Conservation (phyloP, 202 grass and related monocot genomes). For the Digitaria exilis region DNA sequence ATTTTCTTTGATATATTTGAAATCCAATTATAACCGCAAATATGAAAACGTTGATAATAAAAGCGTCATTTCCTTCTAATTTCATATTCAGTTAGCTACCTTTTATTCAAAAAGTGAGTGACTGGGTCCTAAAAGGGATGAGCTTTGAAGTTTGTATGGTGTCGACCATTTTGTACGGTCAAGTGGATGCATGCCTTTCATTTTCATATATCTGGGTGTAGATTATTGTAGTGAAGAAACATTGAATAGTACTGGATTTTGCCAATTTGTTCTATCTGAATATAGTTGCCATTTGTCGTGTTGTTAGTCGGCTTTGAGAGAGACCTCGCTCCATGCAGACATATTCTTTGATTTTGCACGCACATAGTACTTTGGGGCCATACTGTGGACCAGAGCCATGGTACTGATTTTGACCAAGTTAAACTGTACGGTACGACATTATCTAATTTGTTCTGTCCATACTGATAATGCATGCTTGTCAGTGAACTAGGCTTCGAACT, state of each 20-base stretch:
- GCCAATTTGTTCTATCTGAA: no score
- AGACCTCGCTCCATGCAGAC: no score
- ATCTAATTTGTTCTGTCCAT: no score
- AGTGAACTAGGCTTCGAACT: no score
- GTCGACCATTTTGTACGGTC: neutral
- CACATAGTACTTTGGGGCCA: neutral
- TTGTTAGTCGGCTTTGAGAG: neutral
- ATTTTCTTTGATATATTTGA: neutral
- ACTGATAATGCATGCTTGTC: no score
- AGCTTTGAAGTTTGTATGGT: neutral
- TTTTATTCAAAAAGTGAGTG: neutral
- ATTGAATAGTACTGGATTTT: neutral
- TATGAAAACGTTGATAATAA: neutral
- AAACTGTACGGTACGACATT: no score
- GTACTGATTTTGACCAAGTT: no score
- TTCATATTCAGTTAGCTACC: no score
- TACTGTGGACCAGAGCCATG: neutral
- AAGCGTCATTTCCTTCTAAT: no score
- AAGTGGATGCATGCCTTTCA: neutral
- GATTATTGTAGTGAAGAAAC: no score
- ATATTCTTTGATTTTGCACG: neutral
- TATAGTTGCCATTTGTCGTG: no score
- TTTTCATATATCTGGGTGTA: no score
- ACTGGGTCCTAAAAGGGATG: neutral
- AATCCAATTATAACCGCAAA: neutral